A percentile compares a stretch with the other conserved stretches of the same genome.
phyloP scores from a whole-genome alignment of 2,329 filamentous ascomycete species.

The Aspergillus eucalypticola region DNA sequence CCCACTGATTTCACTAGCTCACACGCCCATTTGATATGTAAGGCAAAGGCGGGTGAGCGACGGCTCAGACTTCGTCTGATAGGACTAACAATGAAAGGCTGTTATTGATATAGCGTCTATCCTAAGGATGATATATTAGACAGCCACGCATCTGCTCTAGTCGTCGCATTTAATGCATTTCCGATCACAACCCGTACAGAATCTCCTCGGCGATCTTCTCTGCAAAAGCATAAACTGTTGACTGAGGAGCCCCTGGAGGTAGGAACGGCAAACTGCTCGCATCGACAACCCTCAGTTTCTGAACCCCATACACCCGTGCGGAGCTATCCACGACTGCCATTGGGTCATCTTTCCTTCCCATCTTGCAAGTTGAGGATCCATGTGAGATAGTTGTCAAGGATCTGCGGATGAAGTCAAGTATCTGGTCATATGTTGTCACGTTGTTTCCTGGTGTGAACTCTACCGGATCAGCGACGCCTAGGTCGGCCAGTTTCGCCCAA shows the following conservation, averaged over 20 bases:
- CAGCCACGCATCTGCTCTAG: neutral
- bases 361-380: slow-evolving; percentile 38
- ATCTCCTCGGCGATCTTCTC: slow-evolving; percentile 40
- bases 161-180: neutral
- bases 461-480: slow-evolving; percentile 28
- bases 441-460: slow-evolving; percentile 39
- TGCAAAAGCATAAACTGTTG: slow-evolving; percentile 40
- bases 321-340: slow-evolving; percentile 37
- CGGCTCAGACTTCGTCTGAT: too few species aligned
- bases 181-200: neutral
- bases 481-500: slow-evolving; percentile 26
- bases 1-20: too few species aligned
- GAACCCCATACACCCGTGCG: slow-evolving; percentile 32
- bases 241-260: slow-evolving; percentile 42
- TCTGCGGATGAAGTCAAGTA: slow-evolving; percentile 33
- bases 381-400: slow-evolving; percentile 34
- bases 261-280: slow-evolving; percentile 36
- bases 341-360: slow-evolving; percentile 34
- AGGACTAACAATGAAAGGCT: neutral
- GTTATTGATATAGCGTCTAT: neutral
- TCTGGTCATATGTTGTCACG: slow-evolving; percentile 42
- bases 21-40: too few species aligned
- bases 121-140: neutral
- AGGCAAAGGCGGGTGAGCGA: too few species aligned
- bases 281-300: slow-evolving; percentile 37